Conservation (phyloP, 148 eudicot species). For the Tetragonia tetragonoides region DNA sequence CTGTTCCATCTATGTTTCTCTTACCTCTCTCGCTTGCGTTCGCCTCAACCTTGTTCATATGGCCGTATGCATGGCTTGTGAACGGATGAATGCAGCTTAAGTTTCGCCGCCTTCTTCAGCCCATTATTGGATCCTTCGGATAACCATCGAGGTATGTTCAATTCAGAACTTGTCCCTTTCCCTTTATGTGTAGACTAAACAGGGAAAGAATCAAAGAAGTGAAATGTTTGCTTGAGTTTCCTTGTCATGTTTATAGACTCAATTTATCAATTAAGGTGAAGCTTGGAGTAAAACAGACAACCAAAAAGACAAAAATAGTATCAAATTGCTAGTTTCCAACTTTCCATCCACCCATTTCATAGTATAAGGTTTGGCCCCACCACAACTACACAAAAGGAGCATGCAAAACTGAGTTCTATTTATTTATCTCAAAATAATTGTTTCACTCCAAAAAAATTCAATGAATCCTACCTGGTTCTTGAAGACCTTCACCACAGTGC, state of each 20-base stretch:
- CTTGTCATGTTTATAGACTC: too few relatives aligned
- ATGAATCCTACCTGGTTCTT: neutral
- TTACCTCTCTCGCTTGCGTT: neutral
- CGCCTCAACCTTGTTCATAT: neutral
- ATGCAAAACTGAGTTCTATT: neutral
- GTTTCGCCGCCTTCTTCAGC: slow-evolving; percentile 2
- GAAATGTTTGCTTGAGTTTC: too few relatives aligned
- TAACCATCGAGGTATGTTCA: slow-evolving; percentile 2
- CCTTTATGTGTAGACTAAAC: slow-evolving; percentile 3
- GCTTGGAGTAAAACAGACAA: too few relatives aligned
- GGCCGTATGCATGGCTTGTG: neutral
- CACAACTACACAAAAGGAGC: neutral
- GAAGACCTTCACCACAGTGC: neutral
- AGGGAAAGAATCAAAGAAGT: too few relatives aligned
- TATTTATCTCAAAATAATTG: neutral
- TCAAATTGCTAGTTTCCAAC: neutral
- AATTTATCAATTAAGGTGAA: too few relatives aligned
- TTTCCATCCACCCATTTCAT: neutral
- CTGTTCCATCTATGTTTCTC: slow-evolving; percentile 3
- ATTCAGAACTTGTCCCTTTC: slow-evolving; percentile 4
- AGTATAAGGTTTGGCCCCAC: neutral
- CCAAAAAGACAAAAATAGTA: neutral
- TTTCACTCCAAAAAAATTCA: slow-evolving; percentile 3
- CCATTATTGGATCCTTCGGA: neutral
- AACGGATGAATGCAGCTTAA: slow-evolving; percentile 1